Evolutionary conservation across 2,329 filamentous ascomycete genomes (phyloP), one percentile per base, ranked within the genome.

Genomic region (Zelopaecilomyces penicillatus): DNA sequence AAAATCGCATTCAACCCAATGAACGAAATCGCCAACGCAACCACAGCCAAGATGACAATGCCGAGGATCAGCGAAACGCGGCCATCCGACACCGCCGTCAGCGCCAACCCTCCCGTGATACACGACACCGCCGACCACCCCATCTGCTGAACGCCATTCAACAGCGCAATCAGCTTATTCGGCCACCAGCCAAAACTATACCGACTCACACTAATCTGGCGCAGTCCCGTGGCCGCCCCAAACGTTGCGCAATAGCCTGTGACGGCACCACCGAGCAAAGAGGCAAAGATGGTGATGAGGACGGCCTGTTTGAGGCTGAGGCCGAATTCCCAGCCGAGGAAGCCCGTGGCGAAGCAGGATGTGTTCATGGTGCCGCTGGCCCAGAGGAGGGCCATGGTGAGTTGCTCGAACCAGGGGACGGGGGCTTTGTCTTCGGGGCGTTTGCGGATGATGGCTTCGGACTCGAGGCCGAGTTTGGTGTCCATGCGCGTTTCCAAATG

Each of bases 141-240:
- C 28, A 72, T 77, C 48, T 57, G 54, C 46, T 56, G 52, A n/a
- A 56, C 46, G 28, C 52, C 50, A 44, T 56, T 57, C 28, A 78
- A 64, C 6, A 70, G 52, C 9, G 71, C 71, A 44, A 75, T 66
- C 34, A 75, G 52, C 54, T 72, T 73, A 46, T 65, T 67, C 1
- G 72, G 73, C 62, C 67, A 75, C 65, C 67, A 75, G 27, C 73
- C 72, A 37, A 75, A 66, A 31, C 63, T 66, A 56, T 71, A 75
- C 37, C 73, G 65, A 30, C 64, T 65, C 37, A 75, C 69, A 42
- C 68, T 71, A 46, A 75, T 67, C 52, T 76, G 71, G 44, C 73
- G 68, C 35, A 76, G 60, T 3, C 73, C 73, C 3, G 66, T 75
- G 6, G 59, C 66, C 3, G 72, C 65, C 26, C 73, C 72, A 52